Base-by-base conservation (phyloP, 2,329 filamentous ascomycete genomes). In the Fusarium sp. region DNA sequence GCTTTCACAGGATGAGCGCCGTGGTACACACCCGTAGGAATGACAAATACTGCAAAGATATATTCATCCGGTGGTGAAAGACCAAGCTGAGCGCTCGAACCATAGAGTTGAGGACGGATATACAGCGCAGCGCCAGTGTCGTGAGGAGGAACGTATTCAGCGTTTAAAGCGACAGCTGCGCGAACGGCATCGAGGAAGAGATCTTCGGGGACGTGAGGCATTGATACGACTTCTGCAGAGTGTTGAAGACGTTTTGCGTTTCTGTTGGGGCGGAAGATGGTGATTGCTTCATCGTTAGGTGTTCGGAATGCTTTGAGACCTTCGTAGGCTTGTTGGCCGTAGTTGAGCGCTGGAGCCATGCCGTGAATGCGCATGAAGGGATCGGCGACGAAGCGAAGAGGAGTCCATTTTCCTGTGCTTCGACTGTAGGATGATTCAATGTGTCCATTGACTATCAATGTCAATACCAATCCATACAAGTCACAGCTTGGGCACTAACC, bases 251-350 rank as follows among this genome's bases (percentile, higher is more conserved):
- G 93, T 44, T 84, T 82, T 40, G 95, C 96, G 81, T 98, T 98
- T 79, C 91, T 90, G 77, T 91, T 87, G 0, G 95, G 93, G 7
- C 95, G 92, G 89, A 98, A 98, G 80, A 98, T 89, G 79, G 90
- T 89, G 83, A 98, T 95, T 65, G 83, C 82, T 65, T 85, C 80
- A 80, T 92, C 89, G 63, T 87, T 85, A 20, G 94, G 92, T 5
- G 87, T 85, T 70, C 95, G 94, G 88, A 98, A 98, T 60, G 95
- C 95, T 83, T 98, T 98, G 80, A 98, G 90, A n/a, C 96, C 96
- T 81, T 99, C 96, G 85, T 97, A 99, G 77, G 94, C 95, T 84
- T 98, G 96, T 80, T 97, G 94, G 64, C 95, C 94, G 81, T 99
- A 99, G 87, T 99, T 99, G 73, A 98, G 89, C 45, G 90, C 95